Conservation (phyloP, 2,329 filamentous ascomycete genomes). For the Venturia oleaginea region DNA sequence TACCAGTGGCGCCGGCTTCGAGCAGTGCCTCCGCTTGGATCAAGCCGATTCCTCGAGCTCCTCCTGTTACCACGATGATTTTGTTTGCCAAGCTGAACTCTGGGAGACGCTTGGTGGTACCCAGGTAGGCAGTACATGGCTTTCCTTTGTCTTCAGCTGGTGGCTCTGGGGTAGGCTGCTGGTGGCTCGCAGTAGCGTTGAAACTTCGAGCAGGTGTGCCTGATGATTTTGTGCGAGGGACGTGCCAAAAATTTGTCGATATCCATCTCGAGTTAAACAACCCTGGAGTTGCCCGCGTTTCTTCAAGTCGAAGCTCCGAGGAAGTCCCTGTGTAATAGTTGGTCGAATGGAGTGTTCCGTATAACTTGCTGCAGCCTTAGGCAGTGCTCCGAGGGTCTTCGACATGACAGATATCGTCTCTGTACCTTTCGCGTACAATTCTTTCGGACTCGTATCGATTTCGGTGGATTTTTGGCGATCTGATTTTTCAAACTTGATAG, state of each 20-base stretch:
- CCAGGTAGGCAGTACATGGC: neutral
- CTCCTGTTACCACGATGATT: conserved; percentile 76
- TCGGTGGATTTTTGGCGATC: neutral
- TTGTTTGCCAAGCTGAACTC: conserved; percentile 60
- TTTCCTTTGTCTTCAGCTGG: neutral
- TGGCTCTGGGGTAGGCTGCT: neutral
- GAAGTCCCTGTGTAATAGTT: neutral
- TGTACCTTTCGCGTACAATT: neutral
- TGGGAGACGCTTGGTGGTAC: conserved; percentile 24
- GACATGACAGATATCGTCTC: neutral
- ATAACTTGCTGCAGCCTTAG: neutral
- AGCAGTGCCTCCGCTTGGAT: conserved; percentile 38
- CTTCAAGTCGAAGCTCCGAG: neutral
- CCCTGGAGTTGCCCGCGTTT: neutral
- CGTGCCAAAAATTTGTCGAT: neutral
- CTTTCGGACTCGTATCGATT: neutral
- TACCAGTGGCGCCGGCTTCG: conserved; percentile 40
- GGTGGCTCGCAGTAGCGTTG: neutral
- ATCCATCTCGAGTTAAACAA: neutral
- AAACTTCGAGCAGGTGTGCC: neutral
- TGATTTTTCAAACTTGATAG: neutral
- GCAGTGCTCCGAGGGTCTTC: neutral
- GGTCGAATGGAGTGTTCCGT: neutral
- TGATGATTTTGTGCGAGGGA: neutral
- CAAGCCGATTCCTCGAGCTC: conserved; percentile 35